These are phyloP conservation scores for Forsythia viridissima DNA, from an alignment of 257 asterid genomes.

Conservation along the genomic window DNA sequence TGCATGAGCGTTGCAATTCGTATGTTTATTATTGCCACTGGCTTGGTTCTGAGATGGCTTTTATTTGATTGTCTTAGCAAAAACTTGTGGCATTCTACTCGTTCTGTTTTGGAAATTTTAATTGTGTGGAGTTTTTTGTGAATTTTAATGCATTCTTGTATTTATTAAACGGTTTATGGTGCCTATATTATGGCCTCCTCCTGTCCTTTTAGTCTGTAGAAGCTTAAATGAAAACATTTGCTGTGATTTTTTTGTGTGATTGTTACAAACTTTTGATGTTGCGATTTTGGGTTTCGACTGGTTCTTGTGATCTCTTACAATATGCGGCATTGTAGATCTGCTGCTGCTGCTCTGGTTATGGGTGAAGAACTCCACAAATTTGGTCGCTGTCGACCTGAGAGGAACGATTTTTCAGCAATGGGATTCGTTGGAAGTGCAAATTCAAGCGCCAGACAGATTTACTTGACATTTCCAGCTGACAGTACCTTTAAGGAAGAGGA, in stretches of 20 bases:
- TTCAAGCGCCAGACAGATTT: slow-evolving; percentile 73
- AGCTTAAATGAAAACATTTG: not conserved
- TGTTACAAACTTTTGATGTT: not conserved
- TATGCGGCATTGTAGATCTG: slow-evolving; percentile 34
- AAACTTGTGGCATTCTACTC: too few species aligned
- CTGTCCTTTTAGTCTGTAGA: not conserved
- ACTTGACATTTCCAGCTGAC: slow-evolving; percentile 89
- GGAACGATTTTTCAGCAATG: slow-evolving; percentile 49
- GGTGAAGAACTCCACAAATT: slow-evolving; percentile 35
- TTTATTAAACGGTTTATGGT: not conserved
- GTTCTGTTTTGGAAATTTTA: not conserved
- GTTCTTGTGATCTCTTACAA: not conserved
- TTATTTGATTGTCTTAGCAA: too few species aligned
- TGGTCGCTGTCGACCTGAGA: slow-evolving; percentile 47
- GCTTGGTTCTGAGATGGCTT: not conserved
- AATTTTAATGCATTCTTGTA: not conserved
- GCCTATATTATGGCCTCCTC: not conserved
- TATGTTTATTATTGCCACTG: not conserved
- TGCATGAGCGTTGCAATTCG: not conserved
- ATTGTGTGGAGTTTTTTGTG: not conserved
- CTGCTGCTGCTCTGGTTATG: slow-evolving; percentile 35
- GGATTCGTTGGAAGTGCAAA: slow-evolving; percentile 45
- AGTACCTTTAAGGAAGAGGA: slow-evolving; percentile 89
- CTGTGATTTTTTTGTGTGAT: not conserved
- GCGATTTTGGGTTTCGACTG: not conserved